Conservation (phyloP, 495 filamentous ascomycete species). For the Lentithecium fluviatile region DNA sequence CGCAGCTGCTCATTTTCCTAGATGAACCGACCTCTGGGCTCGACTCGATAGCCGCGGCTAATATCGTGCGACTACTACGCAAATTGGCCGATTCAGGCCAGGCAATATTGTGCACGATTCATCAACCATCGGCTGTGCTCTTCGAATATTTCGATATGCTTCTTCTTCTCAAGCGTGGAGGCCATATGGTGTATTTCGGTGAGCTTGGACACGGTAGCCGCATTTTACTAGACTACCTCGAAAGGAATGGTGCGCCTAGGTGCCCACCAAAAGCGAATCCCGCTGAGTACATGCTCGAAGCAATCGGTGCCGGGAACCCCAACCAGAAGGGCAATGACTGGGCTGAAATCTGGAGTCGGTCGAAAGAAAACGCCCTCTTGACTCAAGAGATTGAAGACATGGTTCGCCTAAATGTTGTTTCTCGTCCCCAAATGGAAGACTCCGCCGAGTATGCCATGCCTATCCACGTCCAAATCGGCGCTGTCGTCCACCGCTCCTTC, state of each 20-base stretch:
- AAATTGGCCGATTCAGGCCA: slow-evolving; percentile 25
- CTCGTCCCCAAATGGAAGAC: background rate
- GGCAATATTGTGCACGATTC: slow-evolving; percentile 38
- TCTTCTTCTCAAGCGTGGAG: background rate
- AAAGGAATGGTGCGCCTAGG: slow-evolving; percentile 49
- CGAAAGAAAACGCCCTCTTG: slow-evolving; percentile 31
- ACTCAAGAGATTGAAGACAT: slow-evolving; percentile 17
- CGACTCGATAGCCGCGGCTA: slow-evolving; percentile 22
- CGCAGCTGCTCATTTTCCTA: slow-evolving; percentile 39
- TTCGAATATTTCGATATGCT: slow-evolving; percentile 1
- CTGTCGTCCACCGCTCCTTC: slow-evolving; percentile 42
- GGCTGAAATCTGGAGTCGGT: slow-evolving; percentile 50
- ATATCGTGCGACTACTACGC: background rate
- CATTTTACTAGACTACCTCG: slow-evolving; percentile 47
- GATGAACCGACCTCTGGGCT: slow-evolving; percentile 44
- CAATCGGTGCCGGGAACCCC: slow-evolving; percentile 43
- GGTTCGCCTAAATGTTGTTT: background rate
- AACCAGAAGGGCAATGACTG: slow-evolving; percentile 45
- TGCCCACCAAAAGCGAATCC: slow-evolving; percentile 55
- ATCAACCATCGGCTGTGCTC: slow-evolving; percentile 31
- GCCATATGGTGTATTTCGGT: slow-evolving; percentile 1
- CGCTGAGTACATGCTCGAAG: slow-evolving; percentile 59
- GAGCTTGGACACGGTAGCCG: slow-evolving; percentile 2
- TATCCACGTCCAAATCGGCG: slow-evolving; percentile 39
- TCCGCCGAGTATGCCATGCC: slow-evolving; percentile 50